Evolutionary conservation across 2,329 filamentous ascomycete species (phyloP), one percentile per base, ranked within the genome.

Genomic region (Aspergillus fischeri): DNA sequence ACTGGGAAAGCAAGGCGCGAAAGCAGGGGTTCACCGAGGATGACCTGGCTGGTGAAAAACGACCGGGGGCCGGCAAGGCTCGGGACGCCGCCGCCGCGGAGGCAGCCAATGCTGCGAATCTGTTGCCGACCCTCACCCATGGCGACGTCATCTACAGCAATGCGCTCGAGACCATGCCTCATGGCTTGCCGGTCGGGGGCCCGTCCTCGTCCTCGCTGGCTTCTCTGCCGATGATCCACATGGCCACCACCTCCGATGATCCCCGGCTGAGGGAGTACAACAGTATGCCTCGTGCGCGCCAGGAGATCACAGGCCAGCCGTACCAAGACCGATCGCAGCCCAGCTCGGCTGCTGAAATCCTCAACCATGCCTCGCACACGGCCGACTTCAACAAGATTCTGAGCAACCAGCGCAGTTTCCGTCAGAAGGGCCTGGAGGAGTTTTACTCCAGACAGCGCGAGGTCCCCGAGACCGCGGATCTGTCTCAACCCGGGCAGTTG

Each of bases 11-110:
- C 70, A 97, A 97, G 76, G 94, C 94, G 7, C 84, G 90, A 50
- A 99, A 97, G 76, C 94, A 99, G 75, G 94, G 94, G 10, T 99
- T 99, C 71, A 99, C 94, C 1, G 94, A 99, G 73, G 92, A 95
- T 61, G 94, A 99, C 74, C 82, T 92, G 52, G 94, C 94, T 3
- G 94, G 94, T 44, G 94, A 99, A 77, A 97, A 99, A 80, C 84
- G 94, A 62, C 94, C 94, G 5, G 94, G 94, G 54, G 92, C 90
- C 42, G 87, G 91, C 57, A 96, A 95, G 78, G 89, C 90, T 60
- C 84, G 93, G 69, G 91, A 96, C 77, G 88, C 90, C 47, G 88
- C 87, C 20, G 86, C 89, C 11, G 87, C 88, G 53, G 88, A 89
- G 52, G 78, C 86, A 67, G 81, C 83, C 32, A 80, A 74, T 65